phyloP scores from a whole-genome alignment of 768 basidiomycete genomes.

The Xanthoconium purpureum region DNA sequence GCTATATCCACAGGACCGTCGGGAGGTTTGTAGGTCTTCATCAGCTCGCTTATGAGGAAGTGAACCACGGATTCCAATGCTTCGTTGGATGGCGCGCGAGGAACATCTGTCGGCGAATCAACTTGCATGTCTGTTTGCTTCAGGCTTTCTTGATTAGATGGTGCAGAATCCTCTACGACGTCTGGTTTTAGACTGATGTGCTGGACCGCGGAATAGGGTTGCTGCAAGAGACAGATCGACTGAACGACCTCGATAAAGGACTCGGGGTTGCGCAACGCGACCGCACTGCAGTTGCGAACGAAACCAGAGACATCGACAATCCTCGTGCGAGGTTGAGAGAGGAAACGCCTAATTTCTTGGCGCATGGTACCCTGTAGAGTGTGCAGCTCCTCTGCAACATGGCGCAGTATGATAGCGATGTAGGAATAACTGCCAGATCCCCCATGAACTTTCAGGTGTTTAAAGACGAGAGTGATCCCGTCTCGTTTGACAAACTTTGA shows the following conservation, averaged over 20 bases:
- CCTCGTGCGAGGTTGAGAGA: conserved; percentile 67
- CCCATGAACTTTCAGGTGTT: conserved; percentile 55
- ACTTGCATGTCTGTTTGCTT: conserved; percentile 56
- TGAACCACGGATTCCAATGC: conserved; percentile 61
- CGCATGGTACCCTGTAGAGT: conserved; percentile 72
- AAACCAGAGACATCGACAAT: conserved; percentile 68
- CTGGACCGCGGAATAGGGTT: conserved; percentile 55
- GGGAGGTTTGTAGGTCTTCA: conserved; percentile 53
- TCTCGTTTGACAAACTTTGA: conserved; percentile 63
- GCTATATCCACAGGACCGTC: conserved; percentile 28
- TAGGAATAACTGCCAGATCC: conserved; percentile 75
- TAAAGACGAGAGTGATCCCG: conserved; percentile 63
- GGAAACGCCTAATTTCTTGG: conserved; percentile 78
- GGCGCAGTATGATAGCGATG: conserved; percentile 85
- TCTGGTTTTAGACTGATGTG: conserved; percentile 58
- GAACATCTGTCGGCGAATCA: conserved; percentile 36
- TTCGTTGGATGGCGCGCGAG: conserved; percentile 35
- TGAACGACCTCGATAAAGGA: conserved; percentile 73
- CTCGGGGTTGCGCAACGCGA: conserved; percentile 77
- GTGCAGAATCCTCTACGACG: conserved; percentile 10
- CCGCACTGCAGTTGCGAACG: conserved; percentile 70
- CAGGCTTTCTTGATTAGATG: conserved; percentile 8
- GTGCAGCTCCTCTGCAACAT: conserved; percentile 76
- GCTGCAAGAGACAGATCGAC: conserved; percentile 67
- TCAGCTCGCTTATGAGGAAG: conserved; percentile 69